Evolutionary conservation across 441 rosid species (phyloP), one percentile per base, ranked within the genome.

Genomic region (Pelargonium australe): DNA sequence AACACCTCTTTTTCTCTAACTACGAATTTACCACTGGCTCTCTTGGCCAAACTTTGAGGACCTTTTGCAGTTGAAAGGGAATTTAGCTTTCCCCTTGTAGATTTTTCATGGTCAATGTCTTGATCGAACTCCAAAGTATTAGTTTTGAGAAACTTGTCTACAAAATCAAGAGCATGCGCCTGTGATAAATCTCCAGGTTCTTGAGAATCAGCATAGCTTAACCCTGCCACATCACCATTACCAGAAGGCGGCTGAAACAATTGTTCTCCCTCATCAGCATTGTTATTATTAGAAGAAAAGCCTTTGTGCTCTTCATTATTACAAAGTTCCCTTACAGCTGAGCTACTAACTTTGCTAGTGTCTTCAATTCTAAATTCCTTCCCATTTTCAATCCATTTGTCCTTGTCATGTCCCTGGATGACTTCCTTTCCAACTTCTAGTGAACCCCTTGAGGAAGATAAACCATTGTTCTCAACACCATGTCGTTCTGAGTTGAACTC

Each of bases 131-230:
- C 82, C 34, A 45, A 69, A 64, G 75, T 65, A 68, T 67, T 84
- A 64, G 86, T 95, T 72, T 82, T 87, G 58, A 95, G 83, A 73
- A 89, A 81, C 81, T 70, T 84, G 72, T 92, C 89, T 64, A 95
- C 98, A 70, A 89, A 84, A 63, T 88, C 83, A 73, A 92, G 88
- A 51, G 96, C 97, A 79, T 77, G 79, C 44, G 87, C 86, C 76
- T 90, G 93, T 41, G 96, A 87, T 49, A 76, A 66, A 62, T 92
- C 98, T 71, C 97, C 97, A 66, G 98, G 98, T 79, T 95, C 98
- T 84, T 89, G 97, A 67, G 98, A 90, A 68, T 86, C 88, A 51
- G 84, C 75, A 82, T 90, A 95, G 80, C 98, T 89, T 80, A 92
- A 84, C 64, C 86, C 89, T 17, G 82, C 88, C 49, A 79, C 57